Evolutionary conservation across 331 rosid genomes (phyloP), one percentile per base, ranked within the genome.

Genomic region (Rhamnella rubrinervis): DNA sequence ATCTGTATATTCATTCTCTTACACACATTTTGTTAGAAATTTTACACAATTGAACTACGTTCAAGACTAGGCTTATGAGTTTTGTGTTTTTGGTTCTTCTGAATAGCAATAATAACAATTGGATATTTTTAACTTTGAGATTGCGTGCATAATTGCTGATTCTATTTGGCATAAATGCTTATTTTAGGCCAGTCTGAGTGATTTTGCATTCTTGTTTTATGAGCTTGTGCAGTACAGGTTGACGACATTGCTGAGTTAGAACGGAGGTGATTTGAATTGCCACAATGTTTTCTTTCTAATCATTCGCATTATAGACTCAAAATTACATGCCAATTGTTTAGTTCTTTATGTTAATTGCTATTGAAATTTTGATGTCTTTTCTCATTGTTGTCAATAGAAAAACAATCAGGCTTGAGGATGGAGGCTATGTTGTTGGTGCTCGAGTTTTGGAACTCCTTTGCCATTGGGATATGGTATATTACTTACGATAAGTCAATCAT

Each of bases 201-300:
- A 96, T 18, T 93, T 91, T 80, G 97, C 97, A 35, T 93, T 93
- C 83, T 81, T 93, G 86, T 93, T 93, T 80, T 93, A 97, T 0
- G 98, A 93, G 90, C 97, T 93, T 75, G 97, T 93, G 80, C 98
- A 93, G 84, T 93, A 91, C 85, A 93, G 83, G 97, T 93, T 60
- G 97, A 93, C 77, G 91, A 93, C 70, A 93, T 93, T 61, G 89
- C 97, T 26, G 98, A 93, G 78, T 81, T 93, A 64, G 98, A 93
- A 80, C 83, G 98, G 78, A 91, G 98, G 93, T 85, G 70, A 59
- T 72, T 78, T 60, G 4, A 37, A 38, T 70, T 55, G 58, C 14
- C 10, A 5, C 35, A 38, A 19, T 66, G 15, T 61, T 7, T 6
- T 35, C 19, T 67, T 6, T 13, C 9, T 58, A 18, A 23, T 49